Evolutionary conservation across 176 grass and related monocot genomes (phyloP), one percentile per base, ranked within the genome.

Genomic region (Puya raimondii): DNA sequence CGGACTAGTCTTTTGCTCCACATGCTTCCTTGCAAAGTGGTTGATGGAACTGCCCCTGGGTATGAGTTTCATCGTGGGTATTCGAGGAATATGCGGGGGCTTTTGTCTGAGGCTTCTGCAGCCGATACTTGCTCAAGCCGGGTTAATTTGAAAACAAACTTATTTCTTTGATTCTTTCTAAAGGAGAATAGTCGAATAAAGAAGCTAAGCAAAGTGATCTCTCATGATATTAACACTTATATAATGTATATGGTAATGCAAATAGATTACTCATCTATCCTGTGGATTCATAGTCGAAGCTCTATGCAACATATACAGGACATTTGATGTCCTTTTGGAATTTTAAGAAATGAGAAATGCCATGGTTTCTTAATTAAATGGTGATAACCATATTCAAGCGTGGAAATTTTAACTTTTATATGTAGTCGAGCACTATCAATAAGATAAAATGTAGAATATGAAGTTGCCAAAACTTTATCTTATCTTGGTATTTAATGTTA

Each of bases 1-100:
- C 84, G 83, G 10, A 68, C 74, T 81, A 85, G 48, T 64, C 18
- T 79, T 82, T 79, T 65, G 3, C 27, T 0, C 16, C 59, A 59
- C 47, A 92, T 96, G 93, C 82, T 90, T 82, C 86, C 86, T 25
- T 96, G 88, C 80, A 91, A 89, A 65, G 84, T 33, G 29, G 29
- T 33, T 4, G 29, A 33, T 33, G 29, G 29, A 4, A 33, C 29
- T 4, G 29, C 29, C 4, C 29, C 29, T 33, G 29, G 3, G 1
- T 23, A 23, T 23, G 23, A 23, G 23, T 23, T 23, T 23, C 23
- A 23, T 23, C 23, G 9, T 65, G 27, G 48, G 51, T 21, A 15
- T n/a, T 26, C 48, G 26, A 23, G 21, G 58, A 74, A 74, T n/a
- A 23, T 50, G 2, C 58, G 47, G 18, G 51, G 50, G 72, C 72